These are phyloP conservation scores for Epichloe baconii DNA, from an alignment of 2,329 filamentous ascomycete genomes.

Conservation along the genomic window DNA sequence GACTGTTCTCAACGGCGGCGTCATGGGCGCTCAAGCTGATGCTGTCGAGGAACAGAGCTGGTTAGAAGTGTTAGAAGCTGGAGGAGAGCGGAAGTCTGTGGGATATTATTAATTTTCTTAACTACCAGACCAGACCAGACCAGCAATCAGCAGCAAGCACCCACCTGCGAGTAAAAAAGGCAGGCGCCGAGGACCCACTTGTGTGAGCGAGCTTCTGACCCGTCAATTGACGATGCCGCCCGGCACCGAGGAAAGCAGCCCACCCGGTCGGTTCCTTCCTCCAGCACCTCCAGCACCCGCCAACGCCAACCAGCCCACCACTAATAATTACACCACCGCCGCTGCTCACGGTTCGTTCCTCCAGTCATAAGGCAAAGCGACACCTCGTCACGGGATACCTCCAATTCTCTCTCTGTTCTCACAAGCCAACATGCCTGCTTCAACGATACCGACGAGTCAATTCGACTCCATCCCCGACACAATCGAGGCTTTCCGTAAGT, in stretches of 20 bases:
- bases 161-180: background rate
- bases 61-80: background rate
- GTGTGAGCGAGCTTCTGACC: too few species aligned
- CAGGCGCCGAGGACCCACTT: background rate
- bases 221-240: too few species aligned
- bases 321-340: too few species aligned
- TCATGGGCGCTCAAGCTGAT: background rate
- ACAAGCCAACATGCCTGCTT: slow-evolving; percentile 31
- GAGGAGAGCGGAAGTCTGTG: background rate
- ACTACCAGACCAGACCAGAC: background rate
- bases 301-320: too few species aligned
- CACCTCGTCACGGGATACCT: background rate
- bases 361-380: background rate
- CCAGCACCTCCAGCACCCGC: too few species aligned
- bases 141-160: background rate
- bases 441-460: slow-evolving; percentile 35
- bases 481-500: slow-evolving; percentile 51
- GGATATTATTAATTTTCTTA: too few species aligned
- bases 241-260: too few species aligned
- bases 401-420: too few species aligned
- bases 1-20: background rate
- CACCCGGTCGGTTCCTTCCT: too few species aligned
- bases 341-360: too few species aligned
- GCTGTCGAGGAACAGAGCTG: background rate
- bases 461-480: slow-evolving; percentile 55